Percentiles rank a stretch among this genome's conserved stretches.
phyloP scores from a whole-genome alignment of 208 protist genomes.

The Spironucleus salmonicida region DNA sequence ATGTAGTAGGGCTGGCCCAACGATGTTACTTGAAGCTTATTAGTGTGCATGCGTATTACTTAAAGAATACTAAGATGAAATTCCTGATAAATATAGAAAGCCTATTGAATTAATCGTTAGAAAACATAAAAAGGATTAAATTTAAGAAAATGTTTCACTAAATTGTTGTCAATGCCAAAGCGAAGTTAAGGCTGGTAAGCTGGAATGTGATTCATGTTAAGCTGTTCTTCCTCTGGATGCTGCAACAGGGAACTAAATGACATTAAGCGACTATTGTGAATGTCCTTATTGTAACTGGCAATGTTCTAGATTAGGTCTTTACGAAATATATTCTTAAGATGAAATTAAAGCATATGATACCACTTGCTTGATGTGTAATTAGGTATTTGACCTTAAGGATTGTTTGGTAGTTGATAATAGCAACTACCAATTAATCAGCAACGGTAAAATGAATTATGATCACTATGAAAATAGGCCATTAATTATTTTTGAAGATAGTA shows the following conservation, averaged over 20 bases:
- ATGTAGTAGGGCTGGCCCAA: constrained; percentile 6
- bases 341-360: not conserved
- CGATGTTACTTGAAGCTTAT: not conserved
- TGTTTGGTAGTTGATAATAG: not conserved
- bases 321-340: not conserved
- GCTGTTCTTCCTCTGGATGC: constrained; percentile 21
- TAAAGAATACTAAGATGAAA: constrained; percentile 2
- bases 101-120: constrained; percentile 3
- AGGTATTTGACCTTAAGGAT: not conserved
- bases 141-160: too few species aligned
- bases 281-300: constrained; percentile 19
- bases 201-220: not conserved
- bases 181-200: not conserved
- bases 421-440: not conserved
- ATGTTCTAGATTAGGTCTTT: constrained; percentile 13
- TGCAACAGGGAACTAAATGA: not conserved
- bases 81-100: constrained; percentile 28
- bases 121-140: not conserved
- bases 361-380: constrained; percentile 11
- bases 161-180: not conserved
- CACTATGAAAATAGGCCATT: not conserved
- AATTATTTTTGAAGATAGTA: constrained; percentile 9
- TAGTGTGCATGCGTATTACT: constrained; percentile 13
- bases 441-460: not conserved
- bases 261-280: constrained; percentile 22